Conservation (phyloP, 306 rosid genomes). For the Glycine soja region DNA sequence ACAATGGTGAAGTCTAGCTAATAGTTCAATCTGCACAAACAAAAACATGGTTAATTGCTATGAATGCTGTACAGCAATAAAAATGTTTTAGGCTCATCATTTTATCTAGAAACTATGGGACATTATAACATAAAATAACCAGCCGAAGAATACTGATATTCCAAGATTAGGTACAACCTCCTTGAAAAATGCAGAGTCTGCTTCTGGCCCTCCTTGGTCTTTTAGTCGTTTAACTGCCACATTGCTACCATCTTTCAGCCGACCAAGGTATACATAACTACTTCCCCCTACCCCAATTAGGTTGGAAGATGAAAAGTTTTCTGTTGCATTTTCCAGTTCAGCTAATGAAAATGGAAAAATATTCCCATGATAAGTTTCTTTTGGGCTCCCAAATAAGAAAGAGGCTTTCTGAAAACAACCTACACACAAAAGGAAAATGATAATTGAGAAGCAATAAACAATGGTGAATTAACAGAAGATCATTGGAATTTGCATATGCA, state of each 20-base stretch:
- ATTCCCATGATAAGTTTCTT: conserved; percentile 64
- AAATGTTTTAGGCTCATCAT: conserved; percentile 1
- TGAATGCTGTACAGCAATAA: not conserved
- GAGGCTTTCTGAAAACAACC: conserved; percentile 83
- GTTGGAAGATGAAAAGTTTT: conserved; percentile 78
- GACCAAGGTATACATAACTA: conserved; percentile 89
- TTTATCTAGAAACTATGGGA: not conserved
- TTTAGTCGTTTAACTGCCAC: conserved; percentile 91
- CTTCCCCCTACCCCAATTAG: conserved; percentile 95
- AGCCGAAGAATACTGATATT: conserved; percentile 36
- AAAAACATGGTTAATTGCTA: conserved; percentile 10
- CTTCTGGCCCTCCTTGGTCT: conserved; percentile 75
- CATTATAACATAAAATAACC: no score
- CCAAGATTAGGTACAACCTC: conserved; percentile 64
- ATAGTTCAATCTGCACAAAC: conserved; percentile 77
- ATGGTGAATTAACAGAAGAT: conserved; percentile 18
- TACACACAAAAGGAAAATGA: conserved; percentile 40
- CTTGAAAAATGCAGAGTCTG: conserved; percentile 73
- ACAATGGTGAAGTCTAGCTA: conserved; percentile 92
- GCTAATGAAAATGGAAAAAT: conserved; percentile 75
- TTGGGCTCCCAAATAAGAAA: conserved; percentile 65
- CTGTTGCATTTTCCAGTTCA: conserved; percentile 87
- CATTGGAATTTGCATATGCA: no score
- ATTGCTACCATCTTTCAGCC: conserved; percentile 66
- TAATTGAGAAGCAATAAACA: conserved; percentile 28